Evolutionary conservation across 1,139 yeast species (phyloP).

Genomic region (Pichia norvegensis): DNA sequence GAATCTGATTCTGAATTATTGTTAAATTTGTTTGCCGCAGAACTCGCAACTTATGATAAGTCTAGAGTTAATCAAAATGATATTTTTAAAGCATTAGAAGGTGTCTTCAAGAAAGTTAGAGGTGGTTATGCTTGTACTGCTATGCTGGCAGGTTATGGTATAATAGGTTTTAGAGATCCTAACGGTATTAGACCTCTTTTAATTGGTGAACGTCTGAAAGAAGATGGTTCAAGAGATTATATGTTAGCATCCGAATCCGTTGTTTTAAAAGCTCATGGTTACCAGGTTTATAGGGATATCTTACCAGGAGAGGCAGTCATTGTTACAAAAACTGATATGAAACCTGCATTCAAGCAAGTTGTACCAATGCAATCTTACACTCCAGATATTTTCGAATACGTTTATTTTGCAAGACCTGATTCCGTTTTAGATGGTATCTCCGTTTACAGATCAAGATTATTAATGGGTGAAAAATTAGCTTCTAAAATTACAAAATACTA

Average conservation of each 20-base stretch:
- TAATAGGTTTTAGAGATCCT: conserved; percentile 95
- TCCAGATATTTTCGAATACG: conserved; percentile 96
- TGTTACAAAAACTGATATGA: conserved; percentile 61
- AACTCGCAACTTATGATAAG: conserved; percentile 85
- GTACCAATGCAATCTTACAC: conserved; percentile 73
- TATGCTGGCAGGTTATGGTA: conserved; percentile 91
- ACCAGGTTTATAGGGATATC: conserved; percentile 68
- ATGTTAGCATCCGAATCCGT: conserved; percentile 96
- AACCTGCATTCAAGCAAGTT: conserved; percentile 81
- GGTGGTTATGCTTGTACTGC: conserved; percentile 97
- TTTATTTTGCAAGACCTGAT: conserved; percentile 96
- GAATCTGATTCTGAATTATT: conserved; percentile 92
- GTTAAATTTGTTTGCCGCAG: conserved; percentile 84
- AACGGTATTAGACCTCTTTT: conserved; percentile 91
- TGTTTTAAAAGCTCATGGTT: conserved; percentile 90
- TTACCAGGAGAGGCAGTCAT: conserved; percentile 96
- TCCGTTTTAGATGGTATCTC: conserved; percentile 92
- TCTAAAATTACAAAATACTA: conserved; percentile 51
- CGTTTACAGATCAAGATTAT: conserved; percentile 85
- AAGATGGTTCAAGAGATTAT: conserved; percentile 73
- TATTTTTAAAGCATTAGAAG: conserved; percentile 76
- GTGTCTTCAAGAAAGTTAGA: conserved; percentile 70
- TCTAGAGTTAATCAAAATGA: conserved; percentile 88
- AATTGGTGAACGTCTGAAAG: conserved; percentile 67
- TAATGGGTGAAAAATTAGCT: conserved; percentile 91